phyloP scores from a whole-genome alignment of 2,329 filamentous ascomycete genomes.

The Talaromyces sp. region DNA sequence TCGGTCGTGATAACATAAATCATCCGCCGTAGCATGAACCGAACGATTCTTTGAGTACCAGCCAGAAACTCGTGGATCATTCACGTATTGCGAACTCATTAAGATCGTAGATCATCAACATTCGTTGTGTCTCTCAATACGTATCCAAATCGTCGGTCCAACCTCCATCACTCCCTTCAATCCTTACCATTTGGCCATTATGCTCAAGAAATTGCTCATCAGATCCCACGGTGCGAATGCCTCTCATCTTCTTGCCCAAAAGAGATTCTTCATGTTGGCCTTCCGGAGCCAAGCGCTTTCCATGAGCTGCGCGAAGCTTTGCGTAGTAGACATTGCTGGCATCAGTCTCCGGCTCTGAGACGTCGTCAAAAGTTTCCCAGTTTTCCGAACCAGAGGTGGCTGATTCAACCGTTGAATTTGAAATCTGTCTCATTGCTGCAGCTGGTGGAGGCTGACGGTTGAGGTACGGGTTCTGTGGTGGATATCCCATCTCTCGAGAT shows the following conservation, averaged over 20 bases:
- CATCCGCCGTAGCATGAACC: neutral
- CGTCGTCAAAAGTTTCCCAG: conserved; percentile 94
- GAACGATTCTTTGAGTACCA: conserved; percentile 9
- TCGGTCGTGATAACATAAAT: neutral
- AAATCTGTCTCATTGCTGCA: conserved; percentile 61
- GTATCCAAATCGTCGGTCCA: conserved; percentile 53
- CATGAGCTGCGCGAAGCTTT: conserved; percentile 65
- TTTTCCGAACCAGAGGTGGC: conserved; percentile 82
- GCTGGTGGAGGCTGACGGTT: conserved; percentile 31
- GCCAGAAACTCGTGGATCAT: conserved; percentile 13
- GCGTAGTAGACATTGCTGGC: conserved; percentile 75
- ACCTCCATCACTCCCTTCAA: conserved; percentile 50
- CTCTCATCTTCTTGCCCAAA: conserved; percentile 31
- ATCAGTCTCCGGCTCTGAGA: conserved; percentile 70
- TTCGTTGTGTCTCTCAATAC: conserved; percentile 28
- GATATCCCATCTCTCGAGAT: conserved; percentile 34
- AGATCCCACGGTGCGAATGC: conserved; percentile 22
- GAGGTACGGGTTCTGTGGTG: conserved; percentile 36
- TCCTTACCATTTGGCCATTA: conserved; percentile 43
- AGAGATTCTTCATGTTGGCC: conserved; percentile 38
- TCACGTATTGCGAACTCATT: conserved; percentile 9
- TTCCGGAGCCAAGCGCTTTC: conserved; percentile 57
- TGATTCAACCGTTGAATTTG: conserved; percentile 62
- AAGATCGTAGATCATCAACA: conserved; percentile 18
- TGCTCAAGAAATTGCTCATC: conserved; percentile 40